Conservation (phyloP, 306 rosid genomes). For the Begonia loranthoides region DNA sequence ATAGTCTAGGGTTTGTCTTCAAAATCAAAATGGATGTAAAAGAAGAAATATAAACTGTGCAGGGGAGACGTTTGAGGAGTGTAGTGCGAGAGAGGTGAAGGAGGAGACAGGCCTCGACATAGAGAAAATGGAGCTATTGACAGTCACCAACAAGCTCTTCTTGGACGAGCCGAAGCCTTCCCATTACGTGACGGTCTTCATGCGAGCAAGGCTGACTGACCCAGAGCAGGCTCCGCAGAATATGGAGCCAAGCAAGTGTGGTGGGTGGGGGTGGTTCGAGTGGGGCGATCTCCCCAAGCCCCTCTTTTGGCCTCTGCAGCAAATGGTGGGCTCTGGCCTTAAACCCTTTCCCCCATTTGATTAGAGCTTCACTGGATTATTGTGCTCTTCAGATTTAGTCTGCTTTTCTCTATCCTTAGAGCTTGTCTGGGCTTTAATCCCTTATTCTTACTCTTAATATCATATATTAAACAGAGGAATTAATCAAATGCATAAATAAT, state of each 20-base stretch:
- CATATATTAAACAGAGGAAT: no score
- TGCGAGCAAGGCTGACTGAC: slow-evolving; percentile 22
- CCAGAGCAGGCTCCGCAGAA: slow-evolving; percentile 19
- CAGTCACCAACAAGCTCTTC: slow-evolving; percentile 29
- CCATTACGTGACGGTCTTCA: slow-evolving; percentile 36
- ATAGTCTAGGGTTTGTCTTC: not conserved
- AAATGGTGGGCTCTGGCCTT: slow-evolving; percentile 24
- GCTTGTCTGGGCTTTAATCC: no score
- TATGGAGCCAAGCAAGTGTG: slow-evolving; percentile 38
- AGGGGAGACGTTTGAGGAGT: slow-evolving; percentile 55
- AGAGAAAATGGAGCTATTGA: slow-evolving; percentile 19
- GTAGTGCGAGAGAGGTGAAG: slow-evolving; percentile 38
- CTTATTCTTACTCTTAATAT: no score
- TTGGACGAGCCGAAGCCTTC: slow-evolving; percentile 22
- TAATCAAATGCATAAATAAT: no score
- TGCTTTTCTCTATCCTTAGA: no score
- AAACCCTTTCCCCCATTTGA: slow-evolving; percentile 17
- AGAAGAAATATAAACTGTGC: not conserved
- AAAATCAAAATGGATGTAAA: not conserved
- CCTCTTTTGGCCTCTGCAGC: slow-evolving; percentile 28
- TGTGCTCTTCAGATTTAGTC: no score
- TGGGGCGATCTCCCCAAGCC: slow-evolving; percentile 34
- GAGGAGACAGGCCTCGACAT: slow-evolving; percentile 40
- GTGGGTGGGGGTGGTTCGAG: slow-evolving; percentile 52
- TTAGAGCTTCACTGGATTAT: not conserved